phyloP scores from a whole-genome alignment of 2,329 filamentous ascomycete species.

The Ceratocystis cacaofunesta region DNA sequence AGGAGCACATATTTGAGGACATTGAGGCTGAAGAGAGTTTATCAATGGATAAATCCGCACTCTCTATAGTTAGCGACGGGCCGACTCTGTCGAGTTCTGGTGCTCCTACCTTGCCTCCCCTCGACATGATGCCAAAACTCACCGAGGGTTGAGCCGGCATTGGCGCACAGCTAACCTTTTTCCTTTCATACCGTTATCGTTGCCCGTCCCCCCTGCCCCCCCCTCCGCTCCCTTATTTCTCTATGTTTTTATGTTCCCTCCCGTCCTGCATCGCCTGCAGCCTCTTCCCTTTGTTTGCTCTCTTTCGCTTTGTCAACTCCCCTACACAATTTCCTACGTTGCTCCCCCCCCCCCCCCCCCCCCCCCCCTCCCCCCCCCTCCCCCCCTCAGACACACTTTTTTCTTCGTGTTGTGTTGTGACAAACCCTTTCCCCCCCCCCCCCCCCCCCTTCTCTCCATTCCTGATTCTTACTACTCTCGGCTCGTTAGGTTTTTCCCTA shows the following conservation, averaged over 20 bases:
- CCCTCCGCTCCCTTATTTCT: background rate
- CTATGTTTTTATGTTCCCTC: background rate
- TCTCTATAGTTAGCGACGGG: background rate
- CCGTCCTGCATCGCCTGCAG: background rate
- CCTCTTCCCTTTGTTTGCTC: conserved; percentile 5
- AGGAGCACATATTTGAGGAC: conserved; percentile 19
- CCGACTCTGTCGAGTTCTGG: conserved; percentile 8
- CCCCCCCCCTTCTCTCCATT: background rate
- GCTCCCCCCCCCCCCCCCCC: too few relatives aligned
- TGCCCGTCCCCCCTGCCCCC: background rate
- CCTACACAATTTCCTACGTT: background rate
- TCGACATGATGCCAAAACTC: conserved; percentile 11
- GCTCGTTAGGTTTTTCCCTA: background rate
- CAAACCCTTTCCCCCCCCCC: too few relatives aligned
- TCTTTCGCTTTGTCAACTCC: background rate
- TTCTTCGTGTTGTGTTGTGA: too few relatives aligned
- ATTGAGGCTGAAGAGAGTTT: conserved; percentile 16
- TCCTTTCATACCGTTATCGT: background rate
- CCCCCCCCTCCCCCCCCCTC: too few relatives aligned
- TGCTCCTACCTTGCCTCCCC: conserved; percentile 12
- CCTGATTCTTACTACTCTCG: conserved; percentile 6
- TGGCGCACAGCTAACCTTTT: background rate
- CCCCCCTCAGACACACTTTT: too few relatives aligned
- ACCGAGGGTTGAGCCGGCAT: conserved; percentile 6
- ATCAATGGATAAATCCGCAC: conserved; percentile 11